Percentiles rank a stretch among this genome's conserved stretches.
Conservation (phyloP, 768 basidiomycete genomes). For the Epithele typhae region DNA sequence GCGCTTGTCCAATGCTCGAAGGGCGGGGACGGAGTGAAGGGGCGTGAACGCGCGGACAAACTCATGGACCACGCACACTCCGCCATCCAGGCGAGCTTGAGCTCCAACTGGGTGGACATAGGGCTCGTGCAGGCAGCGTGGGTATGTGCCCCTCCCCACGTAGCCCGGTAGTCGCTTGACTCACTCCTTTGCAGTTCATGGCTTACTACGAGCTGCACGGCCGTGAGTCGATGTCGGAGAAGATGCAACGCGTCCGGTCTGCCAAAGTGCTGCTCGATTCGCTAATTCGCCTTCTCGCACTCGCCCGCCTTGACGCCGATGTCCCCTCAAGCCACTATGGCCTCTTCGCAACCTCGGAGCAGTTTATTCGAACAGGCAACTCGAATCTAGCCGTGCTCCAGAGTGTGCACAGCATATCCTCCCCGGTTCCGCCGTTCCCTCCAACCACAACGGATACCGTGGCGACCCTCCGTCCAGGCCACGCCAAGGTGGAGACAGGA, state of each 20-base stretch:
- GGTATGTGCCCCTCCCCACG: too few species aligned
- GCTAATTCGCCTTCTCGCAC: constrained; percentile 53
- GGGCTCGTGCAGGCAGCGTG: constrained; percentile 71
- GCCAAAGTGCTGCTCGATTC: constrained; percentile 61
- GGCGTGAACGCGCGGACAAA: constrained; percentile 51
- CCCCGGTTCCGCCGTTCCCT: too few species aligned
- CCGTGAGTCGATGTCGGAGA: constrained; percentile 60
- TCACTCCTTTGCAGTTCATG: constrained; percentile 46
- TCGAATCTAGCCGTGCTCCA: too few species aligned
- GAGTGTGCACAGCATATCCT: too few species aligned
- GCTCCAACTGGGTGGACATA: constrained; percentile 67
- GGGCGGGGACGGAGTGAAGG: constrained; percentile 35
- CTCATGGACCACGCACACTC: constrained; percentile 68
- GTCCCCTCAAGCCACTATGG: constrained; percentile 34
- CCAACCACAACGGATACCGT: too few species aligned
- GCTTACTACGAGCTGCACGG: constrained; percentile 68
- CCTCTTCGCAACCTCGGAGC: constrained; percentile 6
- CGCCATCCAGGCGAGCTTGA: constrained; percentile 65
- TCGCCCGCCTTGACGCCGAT: constrained; percentile 51
- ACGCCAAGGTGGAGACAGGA: too few species aligned
- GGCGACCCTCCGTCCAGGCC: too few species aligned
- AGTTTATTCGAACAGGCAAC: too few species aligned
- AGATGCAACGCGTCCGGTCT: too few species aligned
- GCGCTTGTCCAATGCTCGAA: constrained; percentile 69
- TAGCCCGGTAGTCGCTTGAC: too few species aligned